Evolutionary conservation across 176 grass and related monocot genomes (phyloP), one percentile per base, ranked within the genome.

Genomic region (Oryza meridionalis): DNA sequence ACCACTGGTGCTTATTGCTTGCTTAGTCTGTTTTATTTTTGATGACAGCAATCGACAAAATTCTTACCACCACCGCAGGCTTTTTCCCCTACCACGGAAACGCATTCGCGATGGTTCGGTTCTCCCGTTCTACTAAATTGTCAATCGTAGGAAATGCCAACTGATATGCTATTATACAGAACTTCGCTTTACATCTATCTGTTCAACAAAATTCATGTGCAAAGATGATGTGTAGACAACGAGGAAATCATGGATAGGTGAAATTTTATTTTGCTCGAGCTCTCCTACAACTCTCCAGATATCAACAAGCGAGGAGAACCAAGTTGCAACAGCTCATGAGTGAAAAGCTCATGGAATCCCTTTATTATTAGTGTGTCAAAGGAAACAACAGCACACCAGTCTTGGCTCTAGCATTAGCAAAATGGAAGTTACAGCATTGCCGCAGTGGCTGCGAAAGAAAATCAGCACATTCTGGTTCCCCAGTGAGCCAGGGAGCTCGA

Each of bases 1-100:
- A 92, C 81, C 61, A 85, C 85, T 90, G 88, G 86, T 89, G 84
- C 84, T 22, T 0, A 5, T 7, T 59, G 17, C 0, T 2, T 2
- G 0, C 0, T 8, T 0, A 6, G 1, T 43, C 42, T 10, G 42
- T 43, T 43, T 8, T 0, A 40, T 40, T 40, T 40, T 40, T 5
- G 0, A 40, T 40, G 4, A 7, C 38, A 5, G 38, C 1, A 7
- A 0, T 40, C 7, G 1, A 40, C 7, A 40, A 40, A 40, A 40
- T 40, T 31, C 29, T 31, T 31, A 35, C 33, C 32, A 33, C 32
- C 4, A 33, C 32, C 32, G n/a, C n/a, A n/a, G n/a, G n/a, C n/a
- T n/a, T n/a, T n/a, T n/a, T n/a, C n/a, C n/a, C n/a, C n/a, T 35
- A 35, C 33, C 33, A 35, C 33, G 33, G 0, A 35, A 35, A 35